Percentiles rank a stretch among this genome's conserved stretches.
phyloP scores from a whole-genome alignment of 306 rosid genomes.

The Elaeagnus macrophylla region DNA sequence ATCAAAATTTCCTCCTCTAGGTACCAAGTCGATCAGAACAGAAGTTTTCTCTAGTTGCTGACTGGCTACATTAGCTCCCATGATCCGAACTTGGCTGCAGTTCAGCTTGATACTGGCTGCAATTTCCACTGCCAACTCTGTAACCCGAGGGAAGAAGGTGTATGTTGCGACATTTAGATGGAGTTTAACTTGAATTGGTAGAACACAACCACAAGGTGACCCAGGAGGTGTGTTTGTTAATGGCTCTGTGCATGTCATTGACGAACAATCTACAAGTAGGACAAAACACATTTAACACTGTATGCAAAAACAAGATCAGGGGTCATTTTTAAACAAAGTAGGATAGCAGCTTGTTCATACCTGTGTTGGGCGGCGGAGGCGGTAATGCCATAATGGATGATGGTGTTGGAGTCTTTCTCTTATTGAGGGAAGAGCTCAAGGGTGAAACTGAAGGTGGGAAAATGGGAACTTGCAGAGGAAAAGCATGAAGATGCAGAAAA shows the following conservation, averaged over 20 bases:
- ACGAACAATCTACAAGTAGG: conserved; percentile 55
- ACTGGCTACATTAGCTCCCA: conserved; percentile 79
- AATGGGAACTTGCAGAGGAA: conserved; percentile 43
- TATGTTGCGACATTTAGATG: conserved; percentile 46
- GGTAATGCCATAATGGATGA: conserved; percentile 54
- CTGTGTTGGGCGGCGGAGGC: conserved; percentile 87
- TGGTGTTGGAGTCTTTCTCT: conserved; percentile 50
- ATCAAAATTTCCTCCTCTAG: conserved; percentile 56
- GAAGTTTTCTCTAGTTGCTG: conserved; percentile 69
- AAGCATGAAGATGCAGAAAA: conserved; percentile 16
- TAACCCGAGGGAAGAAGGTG: conserved; percentile 66
- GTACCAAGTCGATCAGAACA: conserved; percentile 72
- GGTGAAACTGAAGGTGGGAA: conserved; percentile 59
- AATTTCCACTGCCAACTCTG: conserved; percentile 69
- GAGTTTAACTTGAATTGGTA: conserved; percentile 82
- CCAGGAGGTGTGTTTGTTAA: conserved; percentile 76
- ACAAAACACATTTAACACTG: conserved; percentile 7
- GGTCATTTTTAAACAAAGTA: not conserved
- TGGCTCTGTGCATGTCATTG: conserved; percentile 70
- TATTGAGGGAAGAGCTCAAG: conserved; percentile 42
- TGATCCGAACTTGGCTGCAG: conserved; percentile 78
- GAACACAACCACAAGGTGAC: conserved; percentile 75
- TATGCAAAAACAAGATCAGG: conserved; percentile 11
- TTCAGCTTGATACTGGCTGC: conserved; percentile 58
- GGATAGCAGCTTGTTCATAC: conserved; percentile 28